These are phyloP conservation scores for Cicer bijugum DNA, from an alignment of 306 rosid genomes.

Conservation along the genomic window DNA sequence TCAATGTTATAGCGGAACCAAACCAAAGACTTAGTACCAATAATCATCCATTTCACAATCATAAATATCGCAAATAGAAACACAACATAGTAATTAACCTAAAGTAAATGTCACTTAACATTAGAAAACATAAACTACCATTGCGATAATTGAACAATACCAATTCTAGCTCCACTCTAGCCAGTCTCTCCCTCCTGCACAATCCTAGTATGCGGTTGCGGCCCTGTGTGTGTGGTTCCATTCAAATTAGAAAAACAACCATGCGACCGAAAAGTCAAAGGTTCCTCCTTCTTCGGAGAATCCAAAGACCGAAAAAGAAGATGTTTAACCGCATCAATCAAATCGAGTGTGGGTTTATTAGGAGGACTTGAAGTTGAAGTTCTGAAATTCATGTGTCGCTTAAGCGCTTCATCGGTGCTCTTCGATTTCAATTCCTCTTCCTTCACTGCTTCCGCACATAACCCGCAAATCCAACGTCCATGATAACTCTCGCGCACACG, in stretches of 20 bases:
- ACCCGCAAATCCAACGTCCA: slow-evolving; percentile 80
- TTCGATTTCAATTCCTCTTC: slow-evolving; percentile 53
- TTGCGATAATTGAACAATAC: neutral
- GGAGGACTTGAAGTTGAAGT: slow-evolving; percentile 59
- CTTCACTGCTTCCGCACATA: slow-evolving; percentile 71
- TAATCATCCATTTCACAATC: slow-evolving; percentile 40
- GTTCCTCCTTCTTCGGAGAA: slow-evolving; percentile 48
- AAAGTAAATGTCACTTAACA: slow-evolving; percentile 2
- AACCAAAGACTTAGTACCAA: neutral
- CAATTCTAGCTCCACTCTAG: neutral
- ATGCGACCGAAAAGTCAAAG: slow-evolving; percentile 44
- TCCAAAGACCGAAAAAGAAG: slow-evolving; percentile 63
- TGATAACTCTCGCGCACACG: slow-evolving; percentile 58
- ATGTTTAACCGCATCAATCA: slow-evolving; percentile 69
- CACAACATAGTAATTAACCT: slow-evolving; percentile 6
- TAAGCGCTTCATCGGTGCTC: slow-evolving; percentile 65
- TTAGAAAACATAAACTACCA: neutral
- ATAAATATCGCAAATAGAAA: slow-evolving; percentile 28
- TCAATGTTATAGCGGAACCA: no score
- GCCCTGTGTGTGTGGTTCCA: slow-evolving; percentile 10
- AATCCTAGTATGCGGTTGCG: slow-evolving; percentile 17
- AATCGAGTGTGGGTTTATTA: slow-evolving; percentile 48
- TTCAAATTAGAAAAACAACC: slow-evolving; percentile 53
- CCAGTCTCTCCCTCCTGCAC: slow-evolving; percentile 10
- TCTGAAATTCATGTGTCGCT: slow-evolving; percentile 60